Base-by-base conservation (phyloP, 2,329 filamentous ascomycete genomes). In the Monilinia laxa region DNA sequence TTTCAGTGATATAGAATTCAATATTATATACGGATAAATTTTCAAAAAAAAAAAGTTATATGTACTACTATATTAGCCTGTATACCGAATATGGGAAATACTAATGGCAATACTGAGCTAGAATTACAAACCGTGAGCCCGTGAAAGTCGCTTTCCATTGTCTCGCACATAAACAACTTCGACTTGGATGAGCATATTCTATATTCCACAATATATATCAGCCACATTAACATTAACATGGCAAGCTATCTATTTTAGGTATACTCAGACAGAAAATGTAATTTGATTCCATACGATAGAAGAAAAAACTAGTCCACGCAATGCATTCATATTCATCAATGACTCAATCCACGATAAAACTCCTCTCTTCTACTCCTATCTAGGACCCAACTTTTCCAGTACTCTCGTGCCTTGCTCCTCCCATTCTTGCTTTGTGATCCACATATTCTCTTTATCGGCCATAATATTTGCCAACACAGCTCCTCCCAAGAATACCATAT, bases 401-500 rank as follows among this genome's bases (percentile, higher is more conserved):
- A 91, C 89, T 67, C 90, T 85, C 49, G 90, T 78, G 51, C 95
- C 95, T 78, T 97, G 90, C 81, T 99, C 95, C 76, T 95, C 86
- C 95, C 95, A 99, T 80, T 99, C 95, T 76, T 91, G 85, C 84
- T 97, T 97, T 73, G 90, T 91, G 76, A 99, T 93, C 95, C 95
- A 99, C 95, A 98, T 98, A 78, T 90, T 91, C 79, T 97, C 92
- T 82, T 97, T 98, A 81, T 98, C 93, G 56, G 95, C 93, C 90
- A 99, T 98, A 79, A 99, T 96, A 78, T 98, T 98, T 74, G 95
- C 95, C 75, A 99, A 83, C 70, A 99, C 95, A 35, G 95, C 95
- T 74, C 95, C 95, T 67, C 95, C 95, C 66, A 99, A 81, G 85
- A 99, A 98, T n/a, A 99, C 95, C 93, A 99, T 98, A 83, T 99